Base-by-base conservation (phyloP, 495 filamentous ascomycete genomes). In the Barbatosphaeria neglecta region DNA sequence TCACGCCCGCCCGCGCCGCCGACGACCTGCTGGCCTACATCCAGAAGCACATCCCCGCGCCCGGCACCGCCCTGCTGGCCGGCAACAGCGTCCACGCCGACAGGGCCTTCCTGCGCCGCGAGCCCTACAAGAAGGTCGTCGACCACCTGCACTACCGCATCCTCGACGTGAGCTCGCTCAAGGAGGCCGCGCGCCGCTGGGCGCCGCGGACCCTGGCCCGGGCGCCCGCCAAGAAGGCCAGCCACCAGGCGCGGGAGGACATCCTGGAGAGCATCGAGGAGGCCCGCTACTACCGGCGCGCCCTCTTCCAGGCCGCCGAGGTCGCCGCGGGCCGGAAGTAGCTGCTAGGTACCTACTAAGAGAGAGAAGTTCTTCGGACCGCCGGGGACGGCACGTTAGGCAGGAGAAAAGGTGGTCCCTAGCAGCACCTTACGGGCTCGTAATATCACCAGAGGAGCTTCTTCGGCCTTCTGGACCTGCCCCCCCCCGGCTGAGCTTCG, bases 201-300 rank as follows among this genome's bases (percentile, higher is more conserved):
- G 82, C 81, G 15, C 61, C 69, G 23, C 72, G 77, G 27, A 54
- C 87, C 23, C 48, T 87, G 43, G 47, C 55, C 41, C 61, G 65
- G 35, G 78, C 75, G 15, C 92, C 92, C 3, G 57, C 53, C 43
- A 98, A 98, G 67, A 74, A 75, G 50, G 73, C 71, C 40, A 65
- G 86, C 16, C 92, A 98, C 69, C 74, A 90, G 62, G 92, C 92
- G 0, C 75, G 77, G 50, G 79, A 83, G 49, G 92, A 98, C 68
- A 96, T 98, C 55, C 60, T 96, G 31, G 92, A 98, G 64, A 95
- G 90, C 62, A 95, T 98, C 51, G 81, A 75, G 44, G 92, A 98
- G 65, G 87, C 90, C 53, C 75, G 69, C 49, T 95, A 84, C 60
- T 98, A 93, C 63, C 78, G 75, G 55, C 59, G 76, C 22, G 63